Base-by-base conservation (phyloP, 805 yeast species). In the Saccharomyces eubayanus region DNA sequence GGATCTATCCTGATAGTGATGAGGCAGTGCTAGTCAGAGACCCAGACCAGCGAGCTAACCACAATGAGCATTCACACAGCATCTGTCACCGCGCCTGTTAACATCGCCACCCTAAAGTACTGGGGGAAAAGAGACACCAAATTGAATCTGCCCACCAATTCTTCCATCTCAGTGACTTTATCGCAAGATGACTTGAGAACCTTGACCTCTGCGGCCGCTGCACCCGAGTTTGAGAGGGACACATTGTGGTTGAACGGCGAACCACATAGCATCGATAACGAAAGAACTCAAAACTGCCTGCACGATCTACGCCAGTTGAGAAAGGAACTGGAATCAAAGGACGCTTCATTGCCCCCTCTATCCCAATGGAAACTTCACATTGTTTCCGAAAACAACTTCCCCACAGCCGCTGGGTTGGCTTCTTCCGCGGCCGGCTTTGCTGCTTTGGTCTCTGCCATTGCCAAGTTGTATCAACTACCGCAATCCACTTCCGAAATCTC, bases 361-460 rank as follows among this genome's bases (percentile, higher is more conserved):
- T 79, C 92, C 31, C 63, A 74, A 20, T 82, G 80, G 80, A 77
- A 79, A 51, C 75, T 94, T 54, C 89, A 84, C 63, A 87, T 94
- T 61, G 96, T 89, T 12, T 84, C 95, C 28, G 96, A 89, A 67
- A 94, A 94, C 75, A 94, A 94, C 73, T 94, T 94, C 78, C 99
- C 99, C 51, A 94, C 99, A 28, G 99, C 99, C 31, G 99, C 99
- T 5, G 99, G 99, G 2, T 79, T 94, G 62, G 99, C 99, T 0
- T 89, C 97, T 0, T 87, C 96, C 5, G 99, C 99, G 12, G 98
- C 99, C 9, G 99, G 99, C 0, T 92, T 90, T 72, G 97, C 99
- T 36, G 99, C 99, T 9, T 77, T 94, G 57, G 96, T 92, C 24
- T 81, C 81, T 49, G 88, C 97, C n/a, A 82, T 94, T 65, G 90